Evolutionary conservation across 148 eudicot genomes (phyloP).

Genomic region (Polygonum maritimum): DNA sequence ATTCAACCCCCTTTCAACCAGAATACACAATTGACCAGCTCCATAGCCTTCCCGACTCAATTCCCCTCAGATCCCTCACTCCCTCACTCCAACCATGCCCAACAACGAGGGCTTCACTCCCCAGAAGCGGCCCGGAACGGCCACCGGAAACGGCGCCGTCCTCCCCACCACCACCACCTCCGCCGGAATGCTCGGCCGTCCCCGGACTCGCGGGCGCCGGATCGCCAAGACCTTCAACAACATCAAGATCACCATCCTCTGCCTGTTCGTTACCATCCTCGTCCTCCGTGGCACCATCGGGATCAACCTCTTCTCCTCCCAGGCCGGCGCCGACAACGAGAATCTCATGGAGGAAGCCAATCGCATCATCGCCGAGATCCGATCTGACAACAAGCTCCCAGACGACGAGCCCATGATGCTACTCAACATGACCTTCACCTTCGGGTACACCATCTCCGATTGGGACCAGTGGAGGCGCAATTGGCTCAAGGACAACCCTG

Average conservation of each 20-base stretch:
- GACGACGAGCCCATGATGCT: slow-evolving; percentile 21
- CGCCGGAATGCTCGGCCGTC: slow-evolving; percentile 3
- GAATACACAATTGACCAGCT: not conserved
- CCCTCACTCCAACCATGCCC: slow-evolving; percentile 17
- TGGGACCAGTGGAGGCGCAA: slow-evolving; percentile 49
- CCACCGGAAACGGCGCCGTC: slow-evolving; percentile 12
- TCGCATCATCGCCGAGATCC: slow-evolving; percentile 40
- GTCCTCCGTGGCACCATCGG: slow-evolving; percentile 63
- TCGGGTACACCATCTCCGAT: slow-evolving; percentile 50
- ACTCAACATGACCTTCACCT: slow-evolving; percentile 33
- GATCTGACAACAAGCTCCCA: slow-evolving; percentile 28
- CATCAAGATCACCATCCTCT: slow-evolving; percentile 36
- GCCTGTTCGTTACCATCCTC: slow-evolving; percentile 43
- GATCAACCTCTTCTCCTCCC: slow-evolving; percentile 24
- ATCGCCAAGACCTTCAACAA: slow-evolving; percentile 40
- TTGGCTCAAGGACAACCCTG: slow-evolving; percentile 35
- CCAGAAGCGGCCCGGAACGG: slow-evolving; percentile 19
- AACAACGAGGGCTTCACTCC: slow-evolving; percentile 28
- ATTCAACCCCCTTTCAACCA: not conserved
- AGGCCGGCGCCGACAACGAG: slow-evolving; percentile 14
- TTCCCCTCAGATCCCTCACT: not conserved
- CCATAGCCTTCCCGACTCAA: not conserved
- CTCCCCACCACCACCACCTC: slow-evolving; percentile 23
- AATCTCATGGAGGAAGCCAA: slow-evolving; percentile 34
- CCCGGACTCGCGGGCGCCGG: slow-evolving; percentile 24